These are phyloP conservation scores for Colletotrichum sp. DNA, from an alignment of 2,329 filamentous ascomycete genomes.

Conservation along the genomic window DNA sequence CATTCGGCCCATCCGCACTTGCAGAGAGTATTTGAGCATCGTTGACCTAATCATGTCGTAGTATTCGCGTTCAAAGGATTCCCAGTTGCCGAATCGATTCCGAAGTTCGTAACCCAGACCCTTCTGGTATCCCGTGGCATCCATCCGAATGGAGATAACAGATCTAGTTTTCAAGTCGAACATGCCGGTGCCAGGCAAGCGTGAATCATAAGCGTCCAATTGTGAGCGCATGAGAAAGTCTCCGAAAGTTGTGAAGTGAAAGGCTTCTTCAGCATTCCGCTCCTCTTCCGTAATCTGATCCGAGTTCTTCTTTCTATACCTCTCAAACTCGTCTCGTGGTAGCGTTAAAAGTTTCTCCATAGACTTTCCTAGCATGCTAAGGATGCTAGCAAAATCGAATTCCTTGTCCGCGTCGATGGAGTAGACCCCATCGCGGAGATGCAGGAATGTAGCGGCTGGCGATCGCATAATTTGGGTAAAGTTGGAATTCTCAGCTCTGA, in stretches of 20 bases:
- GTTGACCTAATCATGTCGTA: conserved; percentile 96
- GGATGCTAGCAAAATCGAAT: conserved; percentile 81
- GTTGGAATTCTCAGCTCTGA: conserved; percentile 61
- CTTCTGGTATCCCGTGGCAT: conserved; percentile 71
- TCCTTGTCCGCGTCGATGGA: conserved; percentile 97
- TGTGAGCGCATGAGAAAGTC: conserved; percentile 96
- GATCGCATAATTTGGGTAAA: conserved; percentile 77
- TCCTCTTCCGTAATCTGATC: conserved; percentile 75
- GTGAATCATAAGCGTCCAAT: conserved; percentile 85
- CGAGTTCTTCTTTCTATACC: conserved; percentile 74
- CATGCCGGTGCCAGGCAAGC: conserved; percentile 88
- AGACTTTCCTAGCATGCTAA: conserved; percentile 92
- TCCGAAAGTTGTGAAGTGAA: conserved; percentile 84
- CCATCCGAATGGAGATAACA: conserved; percentile 91
- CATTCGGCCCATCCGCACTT: conserved; percentile 97
- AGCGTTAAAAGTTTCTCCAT: conserved; percentile 95
- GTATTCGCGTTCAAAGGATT: conserved; percentile 95
- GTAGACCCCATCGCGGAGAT: conserved; percentile 84
- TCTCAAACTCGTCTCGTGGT: conserved; percentile 82
- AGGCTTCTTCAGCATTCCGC: conserved; percentile 75
- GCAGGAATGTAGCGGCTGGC: conserved; percentile 82
- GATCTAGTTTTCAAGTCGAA: conserved; percentile 97
- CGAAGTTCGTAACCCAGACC: conserved; percentile 89
- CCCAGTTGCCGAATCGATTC: conserved; percentile 75
- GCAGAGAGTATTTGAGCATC: conserved; percentile 95